Evolutionary conservation across 2,329 filamentous ascomycete genomes (phyloP).

Genomic region (Venturia pyrina): DNA sequence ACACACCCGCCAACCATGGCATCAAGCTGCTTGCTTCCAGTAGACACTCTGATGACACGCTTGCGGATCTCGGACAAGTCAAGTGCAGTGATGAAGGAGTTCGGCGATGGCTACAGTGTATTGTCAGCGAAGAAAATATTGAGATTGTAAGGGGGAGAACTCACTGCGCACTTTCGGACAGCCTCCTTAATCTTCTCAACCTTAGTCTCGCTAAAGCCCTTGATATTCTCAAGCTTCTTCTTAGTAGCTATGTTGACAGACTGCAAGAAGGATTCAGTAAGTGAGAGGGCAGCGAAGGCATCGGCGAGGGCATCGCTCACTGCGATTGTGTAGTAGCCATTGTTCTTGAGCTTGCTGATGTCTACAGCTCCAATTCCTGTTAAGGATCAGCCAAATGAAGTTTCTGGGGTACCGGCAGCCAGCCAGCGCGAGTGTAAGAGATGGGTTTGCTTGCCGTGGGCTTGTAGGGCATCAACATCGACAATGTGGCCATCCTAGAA

Average conservation of each 20-base stretch:
- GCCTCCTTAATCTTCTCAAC: constrained; percentile 64
- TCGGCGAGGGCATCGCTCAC: constrained; percentile 28
- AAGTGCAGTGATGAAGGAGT: constrained; percentile 55
- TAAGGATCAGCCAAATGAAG: neutral
- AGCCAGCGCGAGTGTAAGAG: neutral
- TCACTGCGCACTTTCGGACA: constrained; percentile 48
- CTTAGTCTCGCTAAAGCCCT: constrained; percentile 60
- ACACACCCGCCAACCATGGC: constrained; percentile 50
- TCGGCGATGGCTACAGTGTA: constrained; percentile 41
- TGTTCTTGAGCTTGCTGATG: constrained; percentile 54
- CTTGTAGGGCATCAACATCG: constrained; percentile 56
- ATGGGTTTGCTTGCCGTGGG: constrained; percentile 41
- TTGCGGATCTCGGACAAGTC: constrained; percentile 55
- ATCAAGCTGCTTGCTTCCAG: constrained; percentile 61
- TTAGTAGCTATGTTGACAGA: constrained; percentile 51
- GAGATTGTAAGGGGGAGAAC: constrained; percentile 13
- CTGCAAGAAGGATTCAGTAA: constrained; percentile 24
- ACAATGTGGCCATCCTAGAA: constrained; percentile 46
- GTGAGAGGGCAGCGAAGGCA: neutral
- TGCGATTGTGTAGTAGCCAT: constrained; percentile 54
- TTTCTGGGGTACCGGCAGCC: neutral
- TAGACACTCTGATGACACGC: constrained; percentile 54
- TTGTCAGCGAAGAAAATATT: neutral
- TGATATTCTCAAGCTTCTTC: constrained; percentile 53
- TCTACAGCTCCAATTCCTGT: constrained; percentile 53